These are phyloP conservation scores for Ophiosphaerella narmari DNA, from an alignment of 2,329 filamentous ascomycete genomes.

Conservation along the genomic window DNA sequence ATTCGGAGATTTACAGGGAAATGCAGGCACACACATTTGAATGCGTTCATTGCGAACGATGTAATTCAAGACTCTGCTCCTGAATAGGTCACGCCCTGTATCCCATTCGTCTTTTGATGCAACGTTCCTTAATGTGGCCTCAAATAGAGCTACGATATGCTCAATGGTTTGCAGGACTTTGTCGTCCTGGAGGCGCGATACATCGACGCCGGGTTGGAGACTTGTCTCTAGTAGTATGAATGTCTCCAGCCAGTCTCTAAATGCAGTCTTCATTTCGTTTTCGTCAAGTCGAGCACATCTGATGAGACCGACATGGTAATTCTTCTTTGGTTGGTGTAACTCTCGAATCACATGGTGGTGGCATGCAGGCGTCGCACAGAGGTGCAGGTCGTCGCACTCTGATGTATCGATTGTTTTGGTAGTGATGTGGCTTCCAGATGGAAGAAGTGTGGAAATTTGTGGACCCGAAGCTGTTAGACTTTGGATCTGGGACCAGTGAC, in stretches of 20 bases:
- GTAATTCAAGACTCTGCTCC: slow-evolving; percentile 10
- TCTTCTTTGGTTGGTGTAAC: neutral
- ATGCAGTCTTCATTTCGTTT: neutral
- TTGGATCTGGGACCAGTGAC: slow-evolving; percentile 11
- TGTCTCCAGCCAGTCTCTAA: slow-evolving; percentile 3
- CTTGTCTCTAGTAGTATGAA: slow-evolving; percentile 6
- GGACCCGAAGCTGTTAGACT: neutral
- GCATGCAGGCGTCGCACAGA: neutral
- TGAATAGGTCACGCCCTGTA: slow-evolving; percentile 9
- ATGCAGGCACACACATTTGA: slow-evolving; percentile 53
- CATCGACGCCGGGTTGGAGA: neutral
- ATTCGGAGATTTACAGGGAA: slow-evolving; percentile 66
- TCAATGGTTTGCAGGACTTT: neutral
- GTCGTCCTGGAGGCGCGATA: neutral
- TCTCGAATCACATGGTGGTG: neutral
- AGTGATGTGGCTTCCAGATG: neutral
- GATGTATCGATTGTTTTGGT: neutral
- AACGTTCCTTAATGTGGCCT: slow-evolving; percentile 11
- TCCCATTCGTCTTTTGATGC: slow-evolving; percentile 19
- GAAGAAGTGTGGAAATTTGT: neutral
- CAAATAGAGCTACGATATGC: slow-evolving; percentile 3
- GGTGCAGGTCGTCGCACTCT: neutral
- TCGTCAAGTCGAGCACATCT: neutral
- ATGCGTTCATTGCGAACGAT: slow-evolving; percentile 13
- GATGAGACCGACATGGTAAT: neutral